These are phyloP conservation scores for Myotisia sp. DNA, from an alignment of 2,329 filamentous ascomycete species.

Conservation along the genomic window DNA sequence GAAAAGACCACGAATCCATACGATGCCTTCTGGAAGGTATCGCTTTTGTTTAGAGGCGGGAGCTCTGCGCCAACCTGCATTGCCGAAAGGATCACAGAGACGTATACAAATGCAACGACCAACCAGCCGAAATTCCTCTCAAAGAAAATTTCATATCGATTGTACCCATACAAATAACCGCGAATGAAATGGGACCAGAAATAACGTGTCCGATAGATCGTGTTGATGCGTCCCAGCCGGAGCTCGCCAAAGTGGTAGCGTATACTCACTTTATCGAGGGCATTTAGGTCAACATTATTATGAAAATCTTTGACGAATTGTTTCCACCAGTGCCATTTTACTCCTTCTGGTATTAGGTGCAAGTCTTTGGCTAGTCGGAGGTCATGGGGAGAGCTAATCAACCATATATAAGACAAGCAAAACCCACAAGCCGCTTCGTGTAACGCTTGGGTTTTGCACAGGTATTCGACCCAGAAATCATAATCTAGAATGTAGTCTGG, in stretches of 20 bases:
- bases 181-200: constrained; percentile 17
- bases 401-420: constrained; percentile 29
- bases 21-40: constrained; percentile 8
- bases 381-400: constrained; percentile 29
- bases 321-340: constrained; percentile 30
- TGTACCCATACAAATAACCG: constrained; percentile 20
- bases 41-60: constrained; percentile 5
- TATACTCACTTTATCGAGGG: constrained; percentile 20
- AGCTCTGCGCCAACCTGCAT: constrained; percentile 32
- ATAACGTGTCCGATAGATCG: constrained; percentile 25
- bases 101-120: constrained; percentile 28
- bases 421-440: constrained; percentile 24
- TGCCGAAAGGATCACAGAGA: constrained; percentile 34
- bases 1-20: constrained; percentile 11
- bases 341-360: constrained; percentile 20
- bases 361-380: constrained; percentile 22
- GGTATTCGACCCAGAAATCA: constrained; percentile 14
- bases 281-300: constrained; percentile 17
- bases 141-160: constrained; percentile 30
- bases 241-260: constrained; percentile 34
- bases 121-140: constrained; percentile 32
- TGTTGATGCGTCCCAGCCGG: constrained; percentile 32
- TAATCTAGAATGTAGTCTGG: constrained; percentile 16
- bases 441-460: constrained; percentile 15
- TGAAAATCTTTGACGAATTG: constrained; percentile 21